Evolutionary conservation across 495 filamentous ascomycete species (phyloP), one percentile per base, ranked within the genome.

Genomic region (Penicillium desertorum): DNA sequence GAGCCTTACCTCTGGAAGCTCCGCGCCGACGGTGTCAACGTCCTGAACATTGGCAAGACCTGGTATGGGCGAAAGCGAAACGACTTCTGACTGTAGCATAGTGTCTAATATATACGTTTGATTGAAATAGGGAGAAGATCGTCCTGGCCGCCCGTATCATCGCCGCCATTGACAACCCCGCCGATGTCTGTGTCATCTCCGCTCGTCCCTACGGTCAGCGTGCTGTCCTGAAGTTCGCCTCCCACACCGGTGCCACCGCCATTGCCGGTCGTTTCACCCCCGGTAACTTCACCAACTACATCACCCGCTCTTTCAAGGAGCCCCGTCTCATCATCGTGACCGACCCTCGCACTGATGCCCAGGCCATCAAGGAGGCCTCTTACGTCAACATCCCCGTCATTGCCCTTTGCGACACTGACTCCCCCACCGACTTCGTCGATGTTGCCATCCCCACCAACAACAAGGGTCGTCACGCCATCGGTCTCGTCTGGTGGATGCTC

Each of bases 201-300:
- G 95, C 94, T 76, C 95, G 94, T 83, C 95, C 94, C 75, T 98
- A 97, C 77, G 94, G 94, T 61, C 94, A 98, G 83, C 94, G 94
- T 79, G 92, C 94, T 71, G 94, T 97, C 76, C 87, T 98, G 75
- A 98, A 98, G 85, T 98, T 96, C 82, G 93, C 93, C 68, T 80
- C 89, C 59, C 92, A 98, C 85, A 98, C 93, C 65, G 93, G 94
- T 78, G 91, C 93, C 72, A 90, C 90, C 71, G 90, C 94, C 74
- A 98, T 98, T 74, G 95, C 94, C 68, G 94, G 94, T 82, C 92
- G 94, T 77, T 98, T 98, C 87, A 98, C 94, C 72, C 94, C 94
- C 71, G 94, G 94, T 85, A 96, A 95, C 78, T 98, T 98, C 88
- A 98, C 94, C 85, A 98, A 98, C 83, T 98, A 98, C 89, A 98